A percentile compares a stretch with the other conserved stretches of the same genome.
These are phyloP conservation scores for Fusarium humuli DNA, from an alignment of 2,329 filamentous ascomycete genomes.

Conservation along the genomic window DNA sequence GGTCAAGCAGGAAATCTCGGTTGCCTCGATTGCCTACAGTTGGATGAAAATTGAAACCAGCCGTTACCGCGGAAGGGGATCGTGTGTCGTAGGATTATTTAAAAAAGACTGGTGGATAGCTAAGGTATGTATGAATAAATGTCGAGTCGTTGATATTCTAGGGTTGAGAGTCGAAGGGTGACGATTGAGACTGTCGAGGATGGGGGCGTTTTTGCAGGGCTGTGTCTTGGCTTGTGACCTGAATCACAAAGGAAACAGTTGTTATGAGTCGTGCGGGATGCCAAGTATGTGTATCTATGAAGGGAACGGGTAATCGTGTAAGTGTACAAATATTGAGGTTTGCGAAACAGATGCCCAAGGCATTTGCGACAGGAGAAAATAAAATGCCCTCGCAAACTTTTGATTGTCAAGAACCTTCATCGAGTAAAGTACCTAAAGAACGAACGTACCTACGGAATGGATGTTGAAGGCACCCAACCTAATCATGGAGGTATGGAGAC, in stretches of 20 bases:
- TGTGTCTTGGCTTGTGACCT: constrained; percentile 41
- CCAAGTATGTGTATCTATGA: neutral
- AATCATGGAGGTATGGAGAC: constrained; percentile 29
- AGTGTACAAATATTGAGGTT: neutral
- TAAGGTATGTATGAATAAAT: constrained; percentile 11
- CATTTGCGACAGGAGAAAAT: constrained; percentile 8
- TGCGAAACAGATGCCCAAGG: neutral
- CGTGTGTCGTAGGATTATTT: constrained; percentile 18
- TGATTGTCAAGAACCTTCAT: constrained; percentile 36
- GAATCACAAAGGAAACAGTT: constrained; percentile 36
- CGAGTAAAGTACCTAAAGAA: constrained; percentile 6
- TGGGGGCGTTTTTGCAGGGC: constrained; percentile 24
- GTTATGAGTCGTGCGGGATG: constrained; percentile 11
- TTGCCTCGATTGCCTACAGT: constrained; percentile 34
- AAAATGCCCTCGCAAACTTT: constrained; percentile 26
- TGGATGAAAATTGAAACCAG: constrained; percentile 27
- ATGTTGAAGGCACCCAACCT: constrained; percentile 19
- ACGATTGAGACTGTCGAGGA: constrained; percentile 24
- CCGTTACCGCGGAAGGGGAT: constrained; percentile 21
- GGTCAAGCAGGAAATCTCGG: constrained; percentile 47
- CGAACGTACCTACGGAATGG: neutral
- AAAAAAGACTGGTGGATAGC: constrained; percentile 1
- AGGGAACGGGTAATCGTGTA: neutral
- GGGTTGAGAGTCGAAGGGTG: constrained; percentile 28
- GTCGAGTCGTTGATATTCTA: constrained; percentile 36